Evolutionary conservation across 2,329 filamentous ascomycete species (phyloP).

Genomic region (Fusarium kyushuense): DNA sequence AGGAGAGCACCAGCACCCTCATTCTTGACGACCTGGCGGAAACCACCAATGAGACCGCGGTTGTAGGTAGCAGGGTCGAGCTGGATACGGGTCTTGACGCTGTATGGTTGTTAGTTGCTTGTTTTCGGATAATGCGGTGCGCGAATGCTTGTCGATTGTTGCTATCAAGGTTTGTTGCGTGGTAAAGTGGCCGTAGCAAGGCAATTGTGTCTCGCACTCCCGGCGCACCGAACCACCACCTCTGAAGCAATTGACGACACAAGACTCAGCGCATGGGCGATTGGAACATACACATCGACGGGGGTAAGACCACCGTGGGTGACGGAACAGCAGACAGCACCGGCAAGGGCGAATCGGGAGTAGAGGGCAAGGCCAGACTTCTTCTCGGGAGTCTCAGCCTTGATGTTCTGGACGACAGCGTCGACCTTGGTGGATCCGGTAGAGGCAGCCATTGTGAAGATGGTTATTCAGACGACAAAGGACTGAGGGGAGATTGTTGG

Average conservation of each 20-base stretch:
- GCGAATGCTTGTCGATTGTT: slow-evolving; percentile 3
- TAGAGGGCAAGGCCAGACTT: slow-evolving; percentile 76
- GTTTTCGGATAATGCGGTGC: background rate
- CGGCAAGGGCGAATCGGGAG: slow-evolving; percentile 95
- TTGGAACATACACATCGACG: slow-evolving; percentile 20
- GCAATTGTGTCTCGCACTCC: slow-evolving; percentile 11
- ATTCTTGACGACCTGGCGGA: slow-evolving; percentile 84
- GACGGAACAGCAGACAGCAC: slow-evolving; percentile 97
- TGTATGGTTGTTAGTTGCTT: slow-evolving; percentile 55
- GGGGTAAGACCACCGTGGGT: slow-evolving; percentile 80
- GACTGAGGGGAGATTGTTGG: slow-evolving; percentile 52
- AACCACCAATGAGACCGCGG: slow-evolving; percentile 85
- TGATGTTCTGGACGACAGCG: slow-evolving; percentile 58
- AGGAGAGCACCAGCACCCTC: slow-evolving; percentile 89
- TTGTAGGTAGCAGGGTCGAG: slow-evolving; percentile 92
- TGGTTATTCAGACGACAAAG: slow-evolving; percentile 43
- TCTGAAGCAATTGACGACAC: slow-evolving; percentile 39
- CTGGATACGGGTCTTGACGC: slow-evolving; percentile 96
- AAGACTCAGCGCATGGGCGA: background rate
- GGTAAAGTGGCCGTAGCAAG: slow-evolving; percentile 17
- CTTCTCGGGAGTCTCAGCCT: slow-evolving; percentile 57
- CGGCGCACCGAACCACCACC: slow-evolving; percentile 9
- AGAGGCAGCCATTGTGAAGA: slow-evolving; percentile 59
- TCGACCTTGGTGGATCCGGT: slow-evolving; percentile 60
- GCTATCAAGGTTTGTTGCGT: slow-evolving; percentile 1